phyloP scores from a whole-genome alignment of 2,329 filamentous ascomycete species.

The Colletotrichum eremochloae region DNA sequence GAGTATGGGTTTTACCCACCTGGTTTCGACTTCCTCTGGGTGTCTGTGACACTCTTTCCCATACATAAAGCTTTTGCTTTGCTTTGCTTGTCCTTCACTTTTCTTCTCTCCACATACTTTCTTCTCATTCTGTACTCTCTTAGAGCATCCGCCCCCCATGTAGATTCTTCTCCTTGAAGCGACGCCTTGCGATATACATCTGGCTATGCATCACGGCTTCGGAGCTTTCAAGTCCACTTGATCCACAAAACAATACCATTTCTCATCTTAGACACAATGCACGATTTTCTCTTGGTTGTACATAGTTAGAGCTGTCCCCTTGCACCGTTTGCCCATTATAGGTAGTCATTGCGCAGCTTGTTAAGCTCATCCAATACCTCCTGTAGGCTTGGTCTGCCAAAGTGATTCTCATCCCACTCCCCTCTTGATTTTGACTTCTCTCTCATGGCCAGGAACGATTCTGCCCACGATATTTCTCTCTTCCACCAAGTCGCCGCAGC shows the following conservation, averaged over 20 bases:
- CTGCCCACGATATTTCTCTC: constrained; percentile 61
- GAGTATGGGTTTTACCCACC: constrained; percentile 1
- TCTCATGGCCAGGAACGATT: constrained; percentile 60
- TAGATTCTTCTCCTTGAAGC: background rate
- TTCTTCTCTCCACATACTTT: background rate
- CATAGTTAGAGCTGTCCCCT: background rate
- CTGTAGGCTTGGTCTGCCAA: constrained; percentile 60
- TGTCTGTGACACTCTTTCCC: constrained; percentile 18
- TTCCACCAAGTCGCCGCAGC: constrained; percentile 63
- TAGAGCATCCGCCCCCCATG: background rate
- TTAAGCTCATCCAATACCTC: constrained; percentile 54
- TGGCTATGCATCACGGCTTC: background rate
- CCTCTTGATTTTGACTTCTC: constrained; percentile 54
- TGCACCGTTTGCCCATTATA: background rate
- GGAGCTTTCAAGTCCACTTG: background rate
- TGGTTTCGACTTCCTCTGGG: constrained; percentile 1
- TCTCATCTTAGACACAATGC: background rate
- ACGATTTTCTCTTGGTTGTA: background rate
- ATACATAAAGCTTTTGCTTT: constrained; percentile 4
- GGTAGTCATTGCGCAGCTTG: constrained; percentile 42
- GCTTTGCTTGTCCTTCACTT: constrained; percentile 1
- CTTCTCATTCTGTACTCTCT: background rate
- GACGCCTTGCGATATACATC: background rate
- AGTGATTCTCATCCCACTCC: constrained; percentile 65
- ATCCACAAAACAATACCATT: constrained; percentile 11